These are phyloP conservation scores for Aureobasidium lini DNA, from an alignment of 2,329 filamentous ascomycete genomes.

Conservation along the genomic window DNA sequence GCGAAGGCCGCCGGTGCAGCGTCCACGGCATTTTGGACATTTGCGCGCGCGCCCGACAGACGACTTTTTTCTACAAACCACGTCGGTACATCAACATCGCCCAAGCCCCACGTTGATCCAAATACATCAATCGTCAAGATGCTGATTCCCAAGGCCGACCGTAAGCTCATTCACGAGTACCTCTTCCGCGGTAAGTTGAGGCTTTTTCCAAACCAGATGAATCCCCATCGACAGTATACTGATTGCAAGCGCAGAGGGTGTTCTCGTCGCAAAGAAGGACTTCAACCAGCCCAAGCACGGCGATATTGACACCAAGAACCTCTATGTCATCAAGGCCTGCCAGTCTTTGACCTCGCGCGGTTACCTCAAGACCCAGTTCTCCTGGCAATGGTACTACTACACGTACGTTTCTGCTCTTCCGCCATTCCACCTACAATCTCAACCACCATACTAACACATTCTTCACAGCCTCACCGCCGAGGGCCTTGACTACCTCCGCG, in stretches of 20 bases:
- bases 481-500: conserved; percentile 99
- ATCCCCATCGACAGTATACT: background rate
- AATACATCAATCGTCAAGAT: conserved; percentile 37
- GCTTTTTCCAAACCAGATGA: background rate
- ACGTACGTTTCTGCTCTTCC: conserved; percentile 10
- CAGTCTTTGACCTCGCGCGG: conserved; percentile 97
- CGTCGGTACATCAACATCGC: conserved; percentile 15
- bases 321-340: conserved; percentile 79
- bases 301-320: conserved; percentile 97
- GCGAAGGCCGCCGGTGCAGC: background rate
- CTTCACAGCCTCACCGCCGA: conserved; percentile 74
- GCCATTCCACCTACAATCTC: background rate
- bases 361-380: conserved; percentile 99
- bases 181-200: conserved; percentile 56
- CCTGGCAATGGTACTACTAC: conserved; percentile 99
- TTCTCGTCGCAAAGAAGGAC: conserved; percentile 98
- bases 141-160: conserved; percentile 99
- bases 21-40: background rate
- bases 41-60: background rate
- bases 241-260: conserved; percentile 49
- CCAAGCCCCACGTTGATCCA: conserved; percentile 14
- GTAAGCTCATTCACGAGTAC: conserved; percentile 99
- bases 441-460: background rate
- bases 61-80: conserved; percentile 8
- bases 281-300: conserved; percentile 96